Conservation (phyloP, 768 basidiomycete genomes). For the Cystobasidium ongulense region DNA sequence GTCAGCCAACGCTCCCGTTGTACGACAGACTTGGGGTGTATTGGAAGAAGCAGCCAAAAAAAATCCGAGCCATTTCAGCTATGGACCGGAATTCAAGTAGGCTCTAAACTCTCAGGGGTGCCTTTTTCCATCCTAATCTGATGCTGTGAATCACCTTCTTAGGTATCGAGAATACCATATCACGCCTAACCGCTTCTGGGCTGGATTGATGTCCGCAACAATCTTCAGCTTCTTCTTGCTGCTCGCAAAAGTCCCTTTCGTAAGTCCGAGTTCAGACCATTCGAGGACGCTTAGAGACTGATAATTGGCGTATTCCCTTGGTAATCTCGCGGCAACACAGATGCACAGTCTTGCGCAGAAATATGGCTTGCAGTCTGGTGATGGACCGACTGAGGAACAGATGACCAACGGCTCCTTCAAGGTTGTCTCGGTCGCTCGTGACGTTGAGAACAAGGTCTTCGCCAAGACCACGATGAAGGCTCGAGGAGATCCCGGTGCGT, state of each 20-base stretch:
- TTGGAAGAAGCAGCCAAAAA: conserved; percentile 43
- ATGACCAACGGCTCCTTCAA: conserved; percentile 57
- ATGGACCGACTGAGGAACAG: conserved; percentile 58
- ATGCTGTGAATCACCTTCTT: neutral
- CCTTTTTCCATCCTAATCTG: neutral
- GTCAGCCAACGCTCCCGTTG: conserved; percentile 50
- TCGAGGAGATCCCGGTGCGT: conserved; percentile 58
- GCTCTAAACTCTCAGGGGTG: conserved; percentile 42
- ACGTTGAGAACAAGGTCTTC: conserved; percentile 49
- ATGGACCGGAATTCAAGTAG: conserved; percentile 68
- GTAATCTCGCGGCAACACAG: neutral
- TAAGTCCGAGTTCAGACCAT: neutral
- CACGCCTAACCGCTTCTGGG: conserved; percentile 28
- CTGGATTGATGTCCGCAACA: conserved; percentile 27
- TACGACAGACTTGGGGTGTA: conserved; percentile 57
- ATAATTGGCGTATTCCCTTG: neutral
- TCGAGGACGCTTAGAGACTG: neutral
- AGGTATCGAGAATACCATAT: conserved; percentile 52
- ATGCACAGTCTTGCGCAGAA: conserved; percentile 12
- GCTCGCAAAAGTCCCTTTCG: neutral
- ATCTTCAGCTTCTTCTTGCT: conserved; percentile 4
- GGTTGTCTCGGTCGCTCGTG: conserved; percentile 64
- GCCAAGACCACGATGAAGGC: conserved; percentile 60
- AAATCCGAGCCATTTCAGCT: conserved; percentile 45
- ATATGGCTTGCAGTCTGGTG: conserved; percentile 49